phyloP scores from a whole-genome alignment of 1,139 yeast species.

The Yarrowia galli region DNA sequence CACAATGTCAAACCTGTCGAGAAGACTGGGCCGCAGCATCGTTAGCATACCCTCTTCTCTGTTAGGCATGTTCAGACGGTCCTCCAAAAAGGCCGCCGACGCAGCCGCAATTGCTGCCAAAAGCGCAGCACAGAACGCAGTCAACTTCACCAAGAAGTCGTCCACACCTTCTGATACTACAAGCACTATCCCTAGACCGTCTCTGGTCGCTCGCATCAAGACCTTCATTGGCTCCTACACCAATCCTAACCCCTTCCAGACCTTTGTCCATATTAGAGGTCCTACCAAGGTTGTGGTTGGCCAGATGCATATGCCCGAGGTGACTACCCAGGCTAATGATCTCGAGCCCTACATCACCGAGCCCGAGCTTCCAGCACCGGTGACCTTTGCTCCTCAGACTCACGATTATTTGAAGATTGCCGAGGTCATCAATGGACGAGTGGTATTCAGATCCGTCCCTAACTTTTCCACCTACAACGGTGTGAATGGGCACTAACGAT shows the following conservation, averaged over 20 bases:
- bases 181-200: constrained; percentile 8
- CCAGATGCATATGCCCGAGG: constrained; percentile 21
- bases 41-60: constrained; percentile 7
- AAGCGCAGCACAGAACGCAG: neutral
- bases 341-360: constrained; percentile 21
- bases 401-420: constrained; percentile 47
- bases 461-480: constrained; percentile 40
- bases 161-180: no score
- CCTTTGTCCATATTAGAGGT: constrained; percentile 31
- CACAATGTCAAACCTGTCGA: constrained; percentile 14
- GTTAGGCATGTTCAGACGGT: neutral
- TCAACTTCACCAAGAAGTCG: neutral
- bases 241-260: constrained; percentile 18
- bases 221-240: constrained; percentile 1
- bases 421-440: constrained; percentile 45
- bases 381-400: constrained; percentile 38
- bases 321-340: constrained; percentile 7
- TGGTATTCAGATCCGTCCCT: constrained; percentile 43
- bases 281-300: constrained; percentile 31
- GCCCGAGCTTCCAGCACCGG: constrained; percentile 7
- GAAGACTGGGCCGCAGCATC: neutral
- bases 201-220: neutral
- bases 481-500: constrained; percentile 2
- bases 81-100: neutral
- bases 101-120: constrained; percentile 1